These are phyloP conservation scores for Solanum raphanifolium DNA, from an alignment of 257 asterid species.

Conservation along the genomic window DNA sequence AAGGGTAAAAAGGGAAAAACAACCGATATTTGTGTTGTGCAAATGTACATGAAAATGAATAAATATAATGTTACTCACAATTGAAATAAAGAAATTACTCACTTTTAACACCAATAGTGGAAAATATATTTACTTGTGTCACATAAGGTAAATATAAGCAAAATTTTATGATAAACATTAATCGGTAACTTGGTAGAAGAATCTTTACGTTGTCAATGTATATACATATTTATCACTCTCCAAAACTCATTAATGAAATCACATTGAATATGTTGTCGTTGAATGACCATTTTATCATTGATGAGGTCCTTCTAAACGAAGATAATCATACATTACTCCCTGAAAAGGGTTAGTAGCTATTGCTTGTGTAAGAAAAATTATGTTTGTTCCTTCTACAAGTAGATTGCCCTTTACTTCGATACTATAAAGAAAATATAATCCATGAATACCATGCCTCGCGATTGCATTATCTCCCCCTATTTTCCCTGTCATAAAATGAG, in stretches of 20 bases:
- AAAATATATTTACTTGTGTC: not conserved
- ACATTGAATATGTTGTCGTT: not conserved
- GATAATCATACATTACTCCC: too few relatives aligned
- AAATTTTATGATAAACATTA: not conserved
- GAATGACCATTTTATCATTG: not conserved
- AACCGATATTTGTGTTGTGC: not conserved
- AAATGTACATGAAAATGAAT: not conserved
- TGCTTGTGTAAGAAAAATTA: not conserved
- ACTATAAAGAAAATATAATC: conserved; percentile 7
- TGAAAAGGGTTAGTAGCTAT: too few relatives aligned
- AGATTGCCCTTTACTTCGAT: conserved; percentile 11
- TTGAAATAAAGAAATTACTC: not conserved
- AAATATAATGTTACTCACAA: not conserved
- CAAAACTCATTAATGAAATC: not conserved
- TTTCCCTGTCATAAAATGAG: conserved; percentile 26
- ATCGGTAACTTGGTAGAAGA: not conserved
- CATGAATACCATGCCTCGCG: conserved; percentile 43
- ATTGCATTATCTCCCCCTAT: conserved; percentile 50
- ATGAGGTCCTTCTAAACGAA: not conserved
- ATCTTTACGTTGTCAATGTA: not conserved
- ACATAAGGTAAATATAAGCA: not conserved
- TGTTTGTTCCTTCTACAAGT: conserved; percentile 31
- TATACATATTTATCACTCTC: not conserved
- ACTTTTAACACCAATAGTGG: not conserved
- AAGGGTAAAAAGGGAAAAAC: not conserved